Conservation (phyloP, 75 land plant genomes). For the Selaginella moellendorffii region DNA sequence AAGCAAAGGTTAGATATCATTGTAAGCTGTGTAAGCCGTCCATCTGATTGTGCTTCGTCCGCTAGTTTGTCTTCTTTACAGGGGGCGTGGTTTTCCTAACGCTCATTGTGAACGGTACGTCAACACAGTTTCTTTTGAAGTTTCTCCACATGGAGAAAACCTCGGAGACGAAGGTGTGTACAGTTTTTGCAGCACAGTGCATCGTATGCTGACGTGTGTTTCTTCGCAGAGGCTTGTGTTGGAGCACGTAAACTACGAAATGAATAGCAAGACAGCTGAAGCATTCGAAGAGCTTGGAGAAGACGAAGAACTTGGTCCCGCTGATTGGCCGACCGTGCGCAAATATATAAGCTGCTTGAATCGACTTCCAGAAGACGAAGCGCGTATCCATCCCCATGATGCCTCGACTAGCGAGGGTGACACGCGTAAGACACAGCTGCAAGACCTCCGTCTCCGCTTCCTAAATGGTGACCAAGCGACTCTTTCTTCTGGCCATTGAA, state of each 20-base stretch:
- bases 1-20: not conserved
- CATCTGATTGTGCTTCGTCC: not conserved
- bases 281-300: conserved; percentile 83
- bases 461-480: conserved; percentile 86
- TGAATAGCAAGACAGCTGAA: conserved; percentile 67
- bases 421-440: conserved; percentile 28
- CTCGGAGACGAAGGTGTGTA: conserved; percentile 59
- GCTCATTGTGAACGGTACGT: conserved; percentile 20
- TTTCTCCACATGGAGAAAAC: conserved; percentile 23
- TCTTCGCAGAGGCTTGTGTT: conserved; percentile 46
- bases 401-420: conserved; percentile 17
- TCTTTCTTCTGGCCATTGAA: no score
- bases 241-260: conserved; percentile 64
- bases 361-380: conserved; percentile 19
- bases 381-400: conserved; percentile 40
- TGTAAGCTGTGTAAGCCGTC: not conserved
- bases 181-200: no score
- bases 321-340: conserved; percentile 78
- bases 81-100: not conserved
- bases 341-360: conserved; percentile 53
- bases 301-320: conserved; percentile 92
- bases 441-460: conserved; percentile 61
- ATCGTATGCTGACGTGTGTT: not conserved
- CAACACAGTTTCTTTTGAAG: conserved; percentile 69
- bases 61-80: not conserved